Conservation (phyloP, 495 filamentous ascomycete genomes). For the Neurospora intermedia region DNA sequence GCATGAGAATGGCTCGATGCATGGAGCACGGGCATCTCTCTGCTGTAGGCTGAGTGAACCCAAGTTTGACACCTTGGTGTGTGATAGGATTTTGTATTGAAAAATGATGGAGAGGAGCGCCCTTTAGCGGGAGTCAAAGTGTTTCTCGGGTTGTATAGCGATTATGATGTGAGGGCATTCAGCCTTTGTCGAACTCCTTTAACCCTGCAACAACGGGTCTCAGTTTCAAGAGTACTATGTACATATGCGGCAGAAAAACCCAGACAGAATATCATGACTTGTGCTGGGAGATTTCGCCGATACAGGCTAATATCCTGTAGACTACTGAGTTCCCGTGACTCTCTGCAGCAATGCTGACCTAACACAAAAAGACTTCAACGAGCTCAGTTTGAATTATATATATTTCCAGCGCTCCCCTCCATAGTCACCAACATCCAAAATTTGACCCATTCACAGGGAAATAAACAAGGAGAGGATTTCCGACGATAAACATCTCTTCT, state of each 20-base stretch:
- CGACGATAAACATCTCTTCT: neutral
- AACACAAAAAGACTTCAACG: neutral
- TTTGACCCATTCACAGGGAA: neutral
- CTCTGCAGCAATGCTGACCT: neutral
- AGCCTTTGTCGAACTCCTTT: neutral
- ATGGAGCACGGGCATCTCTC: neutral
- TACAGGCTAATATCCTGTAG: neutral
- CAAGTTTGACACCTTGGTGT: neutral
- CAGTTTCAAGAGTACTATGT: neutral
- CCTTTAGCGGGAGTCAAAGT: neutral
- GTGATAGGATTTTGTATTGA: neutral
- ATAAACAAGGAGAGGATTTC: neutral
- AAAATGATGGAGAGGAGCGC: neutral
- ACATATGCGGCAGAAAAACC: neutral
- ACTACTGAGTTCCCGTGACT: neutral
- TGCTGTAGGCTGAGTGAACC: neutral
- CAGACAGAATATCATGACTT: neutral
- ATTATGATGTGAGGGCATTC: neutral
- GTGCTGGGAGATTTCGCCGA: neutral
- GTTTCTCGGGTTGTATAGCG: neutral
- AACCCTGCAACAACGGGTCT: neutral
- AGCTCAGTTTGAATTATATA: neutral
- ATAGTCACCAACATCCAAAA: neutral
- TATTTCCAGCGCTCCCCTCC: neutral
- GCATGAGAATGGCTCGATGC: neutral